These are phyloP conservation scores for Cyclotella sp. DNA, from an alignment of 108 stramenopile species.

Conservation along the genomic window DNA sequence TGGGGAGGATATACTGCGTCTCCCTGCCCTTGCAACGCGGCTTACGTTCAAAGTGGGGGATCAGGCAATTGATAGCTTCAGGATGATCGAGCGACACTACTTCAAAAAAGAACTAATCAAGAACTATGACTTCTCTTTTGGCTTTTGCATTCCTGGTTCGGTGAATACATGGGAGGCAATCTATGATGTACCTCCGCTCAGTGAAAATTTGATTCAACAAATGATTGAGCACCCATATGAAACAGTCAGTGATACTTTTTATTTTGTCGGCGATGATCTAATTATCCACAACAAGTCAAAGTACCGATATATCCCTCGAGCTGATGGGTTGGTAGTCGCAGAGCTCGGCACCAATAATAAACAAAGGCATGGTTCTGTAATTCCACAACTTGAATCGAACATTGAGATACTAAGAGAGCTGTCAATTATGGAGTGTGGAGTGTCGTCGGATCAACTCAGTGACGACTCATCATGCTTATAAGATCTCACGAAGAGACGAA, in stretches of 20 bases:
- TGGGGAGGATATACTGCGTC: slow-evolving; percentile 72
- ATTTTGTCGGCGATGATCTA: slow-evolving; percentile 76
- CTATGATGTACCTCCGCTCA: slow-evolving; percentile 72
- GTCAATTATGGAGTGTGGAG: not conserved
- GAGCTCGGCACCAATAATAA: not conserved
- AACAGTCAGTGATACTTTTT: slow-evolving; percentile 72
- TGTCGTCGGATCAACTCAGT: not conserved
- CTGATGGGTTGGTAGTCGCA: not conserved
- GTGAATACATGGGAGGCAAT: slow-evolving; percentile 83
- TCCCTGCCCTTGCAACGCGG: slow-evolving; percentile 60
- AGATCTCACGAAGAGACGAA: not conserved
- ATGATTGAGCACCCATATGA: slow-evolving; percentile 78
- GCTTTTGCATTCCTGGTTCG: slow-evolving; percentile 80
- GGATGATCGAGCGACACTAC: slow-evolving; percentile 88
- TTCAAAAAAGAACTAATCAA: slow-evolving; percentile 67
- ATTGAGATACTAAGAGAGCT: not conserved
- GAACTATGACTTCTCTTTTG: slow-evolving; percentile 68
- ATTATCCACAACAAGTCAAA: slow-evolving; percentile 82
- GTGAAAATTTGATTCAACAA: slow-evolving; percentile 69
- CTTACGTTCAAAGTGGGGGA: slow-evolving; percentile 78
- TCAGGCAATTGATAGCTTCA: slow-evolving; percentile 58
- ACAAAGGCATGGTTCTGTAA: slow-evolving; percentile 19
- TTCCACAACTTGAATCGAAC: not conserved
- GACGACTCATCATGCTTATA: too few relatives aligned
- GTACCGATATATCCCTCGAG: slow-evolving; percentile 60